Evolutionary conservation across 768 basidiomycete genomes (phyloP), one percentile per base, ranked within the genome.

Genomic region (Dentipellis fragilis): DNA sequence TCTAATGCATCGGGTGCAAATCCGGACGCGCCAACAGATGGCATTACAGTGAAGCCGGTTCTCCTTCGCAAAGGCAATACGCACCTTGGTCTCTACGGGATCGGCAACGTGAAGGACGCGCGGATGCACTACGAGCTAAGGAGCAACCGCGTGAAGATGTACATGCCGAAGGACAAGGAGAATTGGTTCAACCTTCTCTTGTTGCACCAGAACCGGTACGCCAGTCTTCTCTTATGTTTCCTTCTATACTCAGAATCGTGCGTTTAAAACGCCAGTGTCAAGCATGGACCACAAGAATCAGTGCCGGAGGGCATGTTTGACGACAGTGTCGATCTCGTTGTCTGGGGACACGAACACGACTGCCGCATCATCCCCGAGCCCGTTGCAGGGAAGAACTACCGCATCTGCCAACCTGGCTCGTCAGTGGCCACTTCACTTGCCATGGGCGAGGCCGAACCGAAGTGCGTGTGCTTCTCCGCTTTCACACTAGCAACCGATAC

Each of bases 291-390:
- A 16, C 92, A 97, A 67, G 89, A 93, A 62, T 92, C 80, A 11
- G 94, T 98, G 0, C 93, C 95, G 8, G 96, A 98, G 64, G 88
- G 89, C 58, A 88, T 97, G 83, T 99, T 99, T 62, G 95, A 98
- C 65, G 92, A 99, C 65, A 87, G 84, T 63, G 78, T 97, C 37
- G 84, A 97, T 63, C 78, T 99, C 14, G 90, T 99, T 7, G 76
- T 99, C 2, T 99, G 96, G 96, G 96, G 96, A 7, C 96, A 99
- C 67, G 96, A 99, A 68, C 96, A 99, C 66, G 96, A 98, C 68
- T 98, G 95, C 64, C 82, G 94, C 34, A 89, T 95, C 54, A 74
- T 83, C 2, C 95, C 96, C 0, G 92, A 96, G 64, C 79, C 83
- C 5, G 95, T 99, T 8, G 85, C 91, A 4, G 93, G 90, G 11